These are phyloP conservation scores for Pseudocohnilembus persalinus DNA, from an alignment of 169 alveolate species.

Conservation along the genomic window DNA sequence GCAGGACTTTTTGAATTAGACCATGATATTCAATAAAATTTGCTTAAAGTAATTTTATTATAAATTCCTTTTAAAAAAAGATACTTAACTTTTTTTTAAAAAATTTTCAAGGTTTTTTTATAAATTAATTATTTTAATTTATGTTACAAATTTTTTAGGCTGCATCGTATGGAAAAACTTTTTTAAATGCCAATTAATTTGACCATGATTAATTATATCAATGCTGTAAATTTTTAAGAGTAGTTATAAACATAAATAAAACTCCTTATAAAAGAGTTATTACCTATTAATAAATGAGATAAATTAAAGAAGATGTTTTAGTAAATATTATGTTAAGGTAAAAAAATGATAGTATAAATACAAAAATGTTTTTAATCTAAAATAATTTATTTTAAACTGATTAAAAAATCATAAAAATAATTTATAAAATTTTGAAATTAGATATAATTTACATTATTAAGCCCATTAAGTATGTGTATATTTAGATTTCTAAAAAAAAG, in stretches of 20 bases:
- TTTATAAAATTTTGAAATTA: too few species aligned
- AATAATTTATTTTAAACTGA: too few species aligned
- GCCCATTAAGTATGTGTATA: conserved; percentile 22
- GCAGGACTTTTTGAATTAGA: conserved; percentile 27
- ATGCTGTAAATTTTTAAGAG: conserved; percentile 24
- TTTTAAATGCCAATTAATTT: conserved; percentile 14
- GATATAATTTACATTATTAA: conserved; percentile 29
- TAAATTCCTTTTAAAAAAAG: neutral
- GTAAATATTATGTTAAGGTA: conserved; percentile 3
- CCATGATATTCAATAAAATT: conserved; percentile 12
- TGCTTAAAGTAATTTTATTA: neutral
- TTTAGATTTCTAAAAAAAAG: conserved; percentile 18
- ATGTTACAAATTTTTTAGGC: neutral
- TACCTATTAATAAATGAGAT: conserved; percentile 12
- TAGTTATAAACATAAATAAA: conserved; percentile 10
- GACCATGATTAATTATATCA: conserved; percentile 14
- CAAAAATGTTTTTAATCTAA: too few species aligned
- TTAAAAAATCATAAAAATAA: too few species aligned
- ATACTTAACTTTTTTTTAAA: too few species aligned
- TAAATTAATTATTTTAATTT: too few species aligned
- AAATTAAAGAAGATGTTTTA: conserved; percentile 14
- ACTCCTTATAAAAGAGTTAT: conserved; percentile 12
- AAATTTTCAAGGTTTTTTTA: too few species aligned
- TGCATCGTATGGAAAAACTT: conserved; percentile 37
- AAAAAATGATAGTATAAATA: too few species aligned